phyloP scores from a whole-genome alignment of 2,329 filamentous ascomycete genomes.

The Cladosporium sp. region DNA sequence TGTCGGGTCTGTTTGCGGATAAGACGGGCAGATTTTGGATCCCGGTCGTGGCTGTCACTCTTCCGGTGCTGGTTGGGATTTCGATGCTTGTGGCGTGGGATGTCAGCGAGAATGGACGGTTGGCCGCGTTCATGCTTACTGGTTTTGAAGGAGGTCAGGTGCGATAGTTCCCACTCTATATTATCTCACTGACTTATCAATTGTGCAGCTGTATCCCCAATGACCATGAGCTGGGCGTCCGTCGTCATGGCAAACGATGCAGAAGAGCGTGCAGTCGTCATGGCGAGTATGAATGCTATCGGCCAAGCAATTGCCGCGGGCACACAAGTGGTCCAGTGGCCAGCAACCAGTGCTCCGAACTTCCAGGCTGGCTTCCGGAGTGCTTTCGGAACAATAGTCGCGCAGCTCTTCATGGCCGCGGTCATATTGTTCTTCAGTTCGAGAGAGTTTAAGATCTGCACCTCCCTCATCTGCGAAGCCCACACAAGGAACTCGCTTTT shows the following conservation, averaged over 20 bases:
- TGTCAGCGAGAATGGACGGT: slow-evolving; percentile 40
- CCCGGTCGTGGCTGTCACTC: slow-evolving; percentile 34
- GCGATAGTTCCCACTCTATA: not conserved
- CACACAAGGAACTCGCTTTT: not conserved
- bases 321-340: slow-evolving; percentile 43
- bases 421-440: slow-evolving; percentile 21
- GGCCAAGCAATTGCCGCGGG: slow-evolving; percentile 46
- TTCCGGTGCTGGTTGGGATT: slow-evolving; percentile 39
- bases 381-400: slow-evolving; percentile 37
- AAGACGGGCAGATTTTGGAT: slow-evolving; percentile 40
- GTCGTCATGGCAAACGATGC: slow-evolving; percentile 11
- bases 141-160: slow-evolving; percentile 37
- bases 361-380: slow-evolving; percentile 34
- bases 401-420: slow-evolving; percentile 27
- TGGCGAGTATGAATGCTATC: slow-evolving; percentile 47
- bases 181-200: not conserved
- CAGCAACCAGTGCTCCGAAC: slow-evolving; percentile 39
- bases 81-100: slow-evolving; percentile 40
- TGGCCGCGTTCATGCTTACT: slow-evolving; percentile 42
- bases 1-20: slow-evolving; percentile 38
- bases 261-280: slow-evolving; percentile 45
- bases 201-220: slow-evolving; percentile 1
- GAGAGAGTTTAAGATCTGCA: slow-evolving; percentile 4
- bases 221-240: slow-evolving; percentile 18
- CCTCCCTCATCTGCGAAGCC: not conserved